phyloP scores from a whole-genome alignment of 768 basidiomycete genomes.

The Rhodotorula kratochvilovae region DNA sequence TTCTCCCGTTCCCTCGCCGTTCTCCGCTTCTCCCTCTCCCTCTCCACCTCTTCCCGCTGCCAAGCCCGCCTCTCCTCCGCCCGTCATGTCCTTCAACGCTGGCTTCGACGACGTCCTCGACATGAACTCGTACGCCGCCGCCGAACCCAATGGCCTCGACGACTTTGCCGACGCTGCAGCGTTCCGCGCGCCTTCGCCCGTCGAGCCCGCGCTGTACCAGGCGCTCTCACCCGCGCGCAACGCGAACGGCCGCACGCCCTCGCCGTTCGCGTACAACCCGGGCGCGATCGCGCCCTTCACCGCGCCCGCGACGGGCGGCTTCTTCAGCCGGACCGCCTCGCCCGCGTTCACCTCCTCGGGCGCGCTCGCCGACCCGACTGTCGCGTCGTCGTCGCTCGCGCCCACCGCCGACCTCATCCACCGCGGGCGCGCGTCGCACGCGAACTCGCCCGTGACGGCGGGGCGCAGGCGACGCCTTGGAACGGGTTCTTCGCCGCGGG shows the following conservation, averaged over 20 bases:
- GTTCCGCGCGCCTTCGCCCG: neutral
- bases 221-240: neutral
- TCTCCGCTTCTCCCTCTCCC: neutral
- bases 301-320: neutral
- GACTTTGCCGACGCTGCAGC: neutral
- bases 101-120: neutral
- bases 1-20: neutral
- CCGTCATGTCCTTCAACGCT: neutral
- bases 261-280: neutral
- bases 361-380: neutral
- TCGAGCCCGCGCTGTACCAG: neutral
- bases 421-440: neutral
- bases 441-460: too few relatives aligned
- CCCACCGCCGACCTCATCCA: neutral
- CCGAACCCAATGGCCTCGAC: neutral
- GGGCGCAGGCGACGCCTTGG: neutral
- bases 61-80: too few relatives aligned
- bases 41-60: neutral
- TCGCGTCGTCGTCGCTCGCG: neutral
- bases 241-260: neutral
- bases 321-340: neutral
- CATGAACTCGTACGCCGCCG: conserved; percentile 17
- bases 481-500: neutral
- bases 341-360: neutral
- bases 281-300: neutral